phyloP scores from a whole-genome alignment of 192 early-diverging fungal genomes.

The Entomortierella parvispora region DNA sequence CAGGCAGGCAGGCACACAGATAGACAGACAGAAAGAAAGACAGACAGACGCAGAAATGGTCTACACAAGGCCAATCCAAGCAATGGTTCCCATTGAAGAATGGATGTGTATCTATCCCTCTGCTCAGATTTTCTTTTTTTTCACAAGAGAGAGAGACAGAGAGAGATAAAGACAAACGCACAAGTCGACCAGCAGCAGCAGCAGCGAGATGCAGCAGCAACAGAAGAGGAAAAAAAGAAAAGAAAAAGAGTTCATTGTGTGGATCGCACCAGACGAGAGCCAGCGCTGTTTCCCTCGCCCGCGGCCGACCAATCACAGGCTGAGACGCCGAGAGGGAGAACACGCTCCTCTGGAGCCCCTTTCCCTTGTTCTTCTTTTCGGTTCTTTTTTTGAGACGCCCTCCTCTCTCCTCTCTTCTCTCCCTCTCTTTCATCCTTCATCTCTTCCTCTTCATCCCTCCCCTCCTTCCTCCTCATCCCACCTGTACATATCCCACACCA shows the following conservation, averaged over 20 bases:
- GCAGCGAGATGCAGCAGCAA: too few species aligned
- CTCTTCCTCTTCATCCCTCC: background rate
- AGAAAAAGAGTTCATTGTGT: background rate
- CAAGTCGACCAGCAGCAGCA: too few species aligned
- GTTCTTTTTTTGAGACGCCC: slow-evolving; percentile 2
- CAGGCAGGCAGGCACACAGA: too few species aligned
- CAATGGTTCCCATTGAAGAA: too few species aligned
- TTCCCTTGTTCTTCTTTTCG: background rate
- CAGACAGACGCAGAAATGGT: too few species aligned
- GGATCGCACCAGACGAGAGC: background rate
- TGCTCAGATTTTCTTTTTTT: too few species aligned
- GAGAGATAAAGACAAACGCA: too few species aligned
- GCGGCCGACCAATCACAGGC: slow-evolving; percentile 41
- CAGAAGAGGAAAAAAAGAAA: background rate
- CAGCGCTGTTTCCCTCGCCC: background rate
- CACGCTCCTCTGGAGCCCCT: slow-evolving; percentile 1
- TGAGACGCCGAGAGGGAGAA: too few species aligned
- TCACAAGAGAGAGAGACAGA: too few species aligned
- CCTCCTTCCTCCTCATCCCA: slow-evolving; percentile 1
- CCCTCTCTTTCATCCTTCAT: slow-evolving; percentile 3
- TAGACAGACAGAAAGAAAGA: too few species aligned
- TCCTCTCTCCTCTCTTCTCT: slow-evolving; percentile 11
- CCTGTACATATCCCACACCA: slow-evolving; percentile 14
- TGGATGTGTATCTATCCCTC: too few species aligned
- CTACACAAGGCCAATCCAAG: too few species aligned